Percentiles rank a stretch among this genome's conserved stretches.
Evolutionary conservation across 306 rosid species (phyloP).

Genomic region (Citrullus amarus): DNA sequence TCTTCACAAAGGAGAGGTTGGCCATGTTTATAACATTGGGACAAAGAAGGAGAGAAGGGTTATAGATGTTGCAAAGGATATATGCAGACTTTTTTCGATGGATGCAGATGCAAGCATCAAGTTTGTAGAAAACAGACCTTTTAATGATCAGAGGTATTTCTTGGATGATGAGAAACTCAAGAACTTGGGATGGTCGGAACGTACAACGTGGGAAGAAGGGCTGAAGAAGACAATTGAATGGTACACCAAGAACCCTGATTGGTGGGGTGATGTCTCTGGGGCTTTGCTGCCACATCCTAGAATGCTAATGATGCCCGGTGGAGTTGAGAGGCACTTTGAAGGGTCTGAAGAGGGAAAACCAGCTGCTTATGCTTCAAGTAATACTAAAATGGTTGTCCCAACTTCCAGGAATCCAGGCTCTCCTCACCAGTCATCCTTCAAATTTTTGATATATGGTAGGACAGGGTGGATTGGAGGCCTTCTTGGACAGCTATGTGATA

Average conservation of each 20-base stretch:
- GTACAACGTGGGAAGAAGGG: slow-evolving; percentile 34
- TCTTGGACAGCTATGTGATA: slow-evolving; percentile 26
- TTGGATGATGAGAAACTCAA: slow-evolving; percentile 40
- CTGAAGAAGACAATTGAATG: slow-evolving; percentile 31
- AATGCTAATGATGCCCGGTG: slow-evolving; percentile 30
- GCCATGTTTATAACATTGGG: slow-evolving; percentile 49
- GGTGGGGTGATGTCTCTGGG: slow-evolving; percentile 53
- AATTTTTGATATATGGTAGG: slow-evolving; percentile 37
- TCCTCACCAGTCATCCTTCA: slow-evolving; percentile 9
- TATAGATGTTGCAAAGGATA: slow-evolving; percentile 40
- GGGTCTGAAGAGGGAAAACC: not conserved
- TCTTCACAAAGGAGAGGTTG: slow-evolving; percentile 57
- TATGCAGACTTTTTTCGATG: slow-evolving; percentile 33
- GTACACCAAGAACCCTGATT: slow-evolving; percentile 31
- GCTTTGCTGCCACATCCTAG: slow-evolving; percentile 48
- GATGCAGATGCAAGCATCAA: slow-evolving; percentile 28
- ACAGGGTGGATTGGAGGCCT: slow-evolving; percentile 21
- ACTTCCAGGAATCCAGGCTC: slow-evolving; percentile 6
- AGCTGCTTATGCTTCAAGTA: slow-evolving; percentile 6
- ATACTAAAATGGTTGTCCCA: slow-evolving; percentile 13
- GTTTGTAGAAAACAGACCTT: slow-evolving; percentile 48
- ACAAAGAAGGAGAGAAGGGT: slow-evolving; percentile 57
- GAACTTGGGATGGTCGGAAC: slow-evolving; percentile 31
- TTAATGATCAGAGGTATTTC: slow-evolving; percentile 51
- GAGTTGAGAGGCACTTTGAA: slow-evolving; percentile 17